A percentile compares a stretch with the other conserved stretches of the same genome.
phyloP scores from a whole-genome alignment of 441 rosid genomes.

The Rhodomyrtus psidioides region DNA sequence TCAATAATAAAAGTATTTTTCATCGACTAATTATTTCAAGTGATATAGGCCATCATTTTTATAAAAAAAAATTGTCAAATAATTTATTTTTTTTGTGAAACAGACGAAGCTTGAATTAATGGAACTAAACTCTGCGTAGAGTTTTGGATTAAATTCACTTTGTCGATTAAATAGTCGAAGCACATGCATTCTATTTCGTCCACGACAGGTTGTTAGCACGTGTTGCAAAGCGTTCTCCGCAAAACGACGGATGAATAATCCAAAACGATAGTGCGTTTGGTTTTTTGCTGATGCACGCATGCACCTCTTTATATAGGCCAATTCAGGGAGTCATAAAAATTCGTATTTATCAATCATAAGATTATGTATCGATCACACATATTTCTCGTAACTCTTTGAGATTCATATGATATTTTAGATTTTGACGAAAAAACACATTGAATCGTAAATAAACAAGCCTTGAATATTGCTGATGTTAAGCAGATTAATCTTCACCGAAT shows the following conservation, averaged over 20 bases:
- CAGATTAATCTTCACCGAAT: background rate
- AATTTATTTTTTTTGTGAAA: no score
- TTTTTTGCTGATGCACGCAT: background rate
- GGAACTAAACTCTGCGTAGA: background rate
- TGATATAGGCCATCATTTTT: no score
- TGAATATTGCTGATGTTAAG: no score
- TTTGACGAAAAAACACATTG: background rate
- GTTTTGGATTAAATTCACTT: background rate
- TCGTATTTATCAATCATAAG: background rate
- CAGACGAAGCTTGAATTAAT: no score
- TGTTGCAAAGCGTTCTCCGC: background rate
- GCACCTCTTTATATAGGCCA: background rate
- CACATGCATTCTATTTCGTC: background rate
- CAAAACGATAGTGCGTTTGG: background rate
- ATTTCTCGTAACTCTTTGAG: background rate
- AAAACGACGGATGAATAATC: background rate
- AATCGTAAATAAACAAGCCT: background rate
- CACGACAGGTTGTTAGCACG: background rate
- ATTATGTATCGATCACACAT: background rate
- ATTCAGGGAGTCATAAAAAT: background rate
- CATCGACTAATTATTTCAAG: no score
- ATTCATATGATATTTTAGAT: background rate
- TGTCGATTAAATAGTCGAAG: background rate
- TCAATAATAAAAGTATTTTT: no score
- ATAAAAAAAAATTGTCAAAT: no score